Evolutionary conservation across 306 rosid species (phyloP), one percentile per base, ranked within the genome.

Genomic region (Luffa aegyptiaca): DNA sequence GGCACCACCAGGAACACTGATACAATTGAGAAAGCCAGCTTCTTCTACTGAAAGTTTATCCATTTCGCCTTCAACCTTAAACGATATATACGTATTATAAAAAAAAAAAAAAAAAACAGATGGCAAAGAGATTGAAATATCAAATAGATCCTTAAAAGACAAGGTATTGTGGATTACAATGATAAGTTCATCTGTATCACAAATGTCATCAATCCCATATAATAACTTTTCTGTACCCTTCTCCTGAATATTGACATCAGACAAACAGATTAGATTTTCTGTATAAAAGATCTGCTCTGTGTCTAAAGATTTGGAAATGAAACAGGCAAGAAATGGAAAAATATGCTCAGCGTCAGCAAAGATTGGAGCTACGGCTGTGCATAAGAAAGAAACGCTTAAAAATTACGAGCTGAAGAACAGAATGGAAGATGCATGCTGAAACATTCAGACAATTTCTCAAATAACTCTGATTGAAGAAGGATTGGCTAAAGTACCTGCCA

Each of bases 1-100:
- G 10, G 97, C 98, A 84, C 97, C 98, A 35, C 82, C 88, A 61
- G 98, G 98, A 80, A 89, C 97, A 86, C 97, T 92, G 7, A 92
- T 94, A 84, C 98, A 94, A 81, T 91, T 91, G 75, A n/a, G 84
- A 82, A 91, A 86, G 79, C 97, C 98, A 83, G 93, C 97, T 82
- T 94, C 98, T 84, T 92, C 97, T 45, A 92, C 83, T 37, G 98
- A 94, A 84, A 94, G 97, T 90, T 94, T 94, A 81, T 94, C 98
- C 68, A 89, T 72, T 85, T 94, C 98, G 72, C 98, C 97, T 82
- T 94, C 98, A 75, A 92, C 98, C 97, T 94, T 77, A 36, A 62
- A 64, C 77, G 80, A 78, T 70, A 82, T 46, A 49, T 70, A 68
- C 85, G 65, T 62, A 55, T 69, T 44, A 37, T 39, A 44, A 10